phyloP scores from a whole-genome alignment of 2,329 filamentous ascomycete species.

The Diaporthe vaccinii region DNA sequence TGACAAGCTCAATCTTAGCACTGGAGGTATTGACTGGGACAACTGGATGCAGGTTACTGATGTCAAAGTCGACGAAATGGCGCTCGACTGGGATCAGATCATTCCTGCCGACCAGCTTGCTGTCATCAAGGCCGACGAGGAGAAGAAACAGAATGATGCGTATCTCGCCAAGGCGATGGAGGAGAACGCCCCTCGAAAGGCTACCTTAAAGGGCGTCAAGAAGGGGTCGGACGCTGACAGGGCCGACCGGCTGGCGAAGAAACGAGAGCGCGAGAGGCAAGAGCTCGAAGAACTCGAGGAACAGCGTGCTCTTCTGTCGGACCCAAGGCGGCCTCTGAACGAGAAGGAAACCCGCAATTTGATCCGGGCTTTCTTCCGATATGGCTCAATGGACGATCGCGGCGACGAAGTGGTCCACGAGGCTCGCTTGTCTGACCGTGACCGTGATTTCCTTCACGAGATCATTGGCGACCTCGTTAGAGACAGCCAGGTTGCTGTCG shows the following conservation, averaged over 20 bases:
- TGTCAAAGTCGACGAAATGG: constrained; percentile 87
- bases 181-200: constrained; percentile 86
- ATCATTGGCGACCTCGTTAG: constrained; percentile 82
- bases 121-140: constrained; percentile 89
- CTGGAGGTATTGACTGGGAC: constrained; percentile 86
- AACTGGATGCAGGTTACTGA: constrained; percentile 99
- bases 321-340: constrained; percentile 89
- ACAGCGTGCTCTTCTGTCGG: constrained; percentile 78
- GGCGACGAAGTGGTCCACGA: constrained; percentile 89
- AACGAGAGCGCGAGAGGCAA: constrained; percentile 73
- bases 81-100: constrained; percentile 96
- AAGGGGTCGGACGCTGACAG: constrained; percentile 69
- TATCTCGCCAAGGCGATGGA: constrained; percentile 87
- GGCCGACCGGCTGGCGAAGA: constrained; percentile 74
- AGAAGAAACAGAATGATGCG: constrained; percentile 84
- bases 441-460: constrained; percentile 81
- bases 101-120: constrained; percentile 95
- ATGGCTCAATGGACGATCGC: constrained; percentile 90
- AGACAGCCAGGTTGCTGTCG: constrained; percentile 69
- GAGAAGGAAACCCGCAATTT: constrained; percentile 96
- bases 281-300: constrained; percentile 83
- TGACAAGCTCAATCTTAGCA: constrained; percentile 90
- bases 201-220: constrained; percentile 69
- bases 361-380: constrained; percentile 90
- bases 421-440: constrained; percentile 85